These are phyloP conservation scores for Toxicodendron radicans DNA, from an alignment of 345 rosid genomes.

Conservation along the genomic window DNA sequence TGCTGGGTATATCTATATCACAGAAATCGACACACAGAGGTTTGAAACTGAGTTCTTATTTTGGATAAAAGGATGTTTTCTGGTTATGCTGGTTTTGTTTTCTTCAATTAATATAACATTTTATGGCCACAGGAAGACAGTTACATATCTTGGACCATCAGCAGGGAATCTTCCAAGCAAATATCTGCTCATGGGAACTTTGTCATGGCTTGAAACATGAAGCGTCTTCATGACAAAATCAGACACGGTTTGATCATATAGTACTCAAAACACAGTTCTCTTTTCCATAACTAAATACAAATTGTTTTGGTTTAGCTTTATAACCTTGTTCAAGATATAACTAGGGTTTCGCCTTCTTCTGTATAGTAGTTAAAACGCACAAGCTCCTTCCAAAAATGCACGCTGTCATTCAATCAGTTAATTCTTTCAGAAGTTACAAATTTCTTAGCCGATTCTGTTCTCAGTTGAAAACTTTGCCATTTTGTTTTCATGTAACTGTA, in stretches of 20 bases:
- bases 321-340: no score
- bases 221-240: neutral
- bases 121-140: conserved; percentile 51
- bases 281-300: neutral
- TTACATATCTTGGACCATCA: conserved; percentile 67
- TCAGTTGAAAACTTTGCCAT: no score
- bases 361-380: no score
- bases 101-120: neutral
- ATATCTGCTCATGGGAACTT: conserved; percentile 66
- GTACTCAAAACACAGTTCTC: neutral
- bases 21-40: conserved; percentile 69
- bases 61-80: neutral
- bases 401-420: no score
- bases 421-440: no score
- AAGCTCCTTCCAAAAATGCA: no score
- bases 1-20: conserved; percentile 78
- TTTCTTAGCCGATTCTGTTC: no score
- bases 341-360: no score
- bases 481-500: no score
- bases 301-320: neutral
- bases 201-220: conserved; percentile 76
- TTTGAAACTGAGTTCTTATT: conserved; percentile 15
- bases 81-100: neutral
- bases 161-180: conserved; percentile 69
- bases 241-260: neutral